Evolutionary conservation across 495 filamentous ascomycete species (phyloP).

Genomic region (Penicillium bovifimosum): DNA sequence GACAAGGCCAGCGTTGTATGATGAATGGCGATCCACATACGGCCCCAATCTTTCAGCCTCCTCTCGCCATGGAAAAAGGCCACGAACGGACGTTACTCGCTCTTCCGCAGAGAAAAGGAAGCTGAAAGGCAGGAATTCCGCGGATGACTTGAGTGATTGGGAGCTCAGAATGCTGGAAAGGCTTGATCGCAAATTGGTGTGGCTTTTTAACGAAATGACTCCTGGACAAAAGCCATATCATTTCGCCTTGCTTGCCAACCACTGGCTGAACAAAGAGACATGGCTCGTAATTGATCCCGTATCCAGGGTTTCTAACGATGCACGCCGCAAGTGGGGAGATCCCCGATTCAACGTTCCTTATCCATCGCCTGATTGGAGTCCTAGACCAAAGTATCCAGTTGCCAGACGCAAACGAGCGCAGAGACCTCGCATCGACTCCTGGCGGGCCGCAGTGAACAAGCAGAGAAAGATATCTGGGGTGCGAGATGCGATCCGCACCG

Average conservation of each 20-base stretch:
- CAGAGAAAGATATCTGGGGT: conserved; percentile 27
- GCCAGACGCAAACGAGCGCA: conserved; percentile 15
- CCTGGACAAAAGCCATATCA: conserved; percentile 41
- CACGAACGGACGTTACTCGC: not conserved
- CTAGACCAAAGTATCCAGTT: conserved; percentile 27
- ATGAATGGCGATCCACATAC: not conserved
- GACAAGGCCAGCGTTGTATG: not conserved
- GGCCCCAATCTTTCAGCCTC: not conserved
- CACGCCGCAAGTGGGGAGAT: conserved; percentile 32
- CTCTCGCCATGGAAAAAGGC: not conserved
- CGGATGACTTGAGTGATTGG: conserved; percentile 27
- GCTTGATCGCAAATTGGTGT: conserved; percentile 35
- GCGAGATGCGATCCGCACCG: conserved; percentile 19
- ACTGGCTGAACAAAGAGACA: conserved; percentile 40
- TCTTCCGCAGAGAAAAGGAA: not conserved
- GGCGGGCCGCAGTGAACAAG: conserved; percentile 36
- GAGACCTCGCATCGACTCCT: conserved; percentile 33
- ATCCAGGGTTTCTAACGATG: conserved; percentile 32
- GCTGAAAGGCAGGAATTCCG: not conserved
- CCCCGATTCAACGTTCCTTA: conserved; percentile 34
- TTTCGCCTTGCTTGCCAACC: conserved; percentile 39
- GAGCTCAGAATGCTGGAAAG: conserved; percentile 33
- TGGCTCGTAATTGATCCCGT: conserved; percentile 39
- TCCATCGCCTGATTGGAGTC: conserved; percentile 12
- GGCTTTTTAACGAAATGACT: conserved; percentile 35